These are phyloP conservation scores for Annona cherimola DNA, from an alignment of 164 flowering plant species.

Conservation along the genomic window DNA sequence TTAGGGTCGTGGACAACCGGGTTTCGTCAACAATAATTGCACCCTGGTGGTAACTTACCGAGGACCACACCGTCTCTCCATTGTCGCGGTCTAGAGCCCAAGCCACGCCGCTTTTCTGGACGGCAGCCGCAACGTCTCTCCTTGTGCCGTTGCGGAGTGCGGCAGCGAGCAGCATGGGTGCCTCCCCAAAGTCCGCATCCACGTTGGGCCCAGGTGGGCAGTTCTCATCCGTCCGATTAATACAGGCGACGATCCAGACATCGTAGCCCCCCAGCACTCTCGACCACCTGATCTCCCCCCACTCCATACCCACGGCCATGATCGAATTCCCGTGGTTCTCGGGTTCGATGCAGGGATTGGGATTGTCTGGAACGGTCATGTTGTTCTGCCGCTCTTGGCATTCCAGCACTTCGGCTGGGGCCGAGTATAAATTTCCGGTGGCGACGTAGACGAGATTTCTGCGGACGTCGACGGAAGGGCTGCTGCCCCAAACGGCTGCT, in stretches of 20 bases:
- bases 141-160: constrained; percentile 10
- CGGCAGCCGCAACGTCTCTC: constrained; percentile 44
- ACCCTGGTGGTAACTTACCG: constrained; percentile 29
- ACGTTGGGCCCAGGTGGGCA: background rate
- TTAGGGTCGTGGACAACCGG: no score
- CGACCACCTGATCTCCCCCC: background rate
- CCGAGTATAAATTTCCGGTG: background rate
- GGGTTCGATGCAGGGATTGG: background rate
- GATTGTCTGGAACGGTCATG: background rate
- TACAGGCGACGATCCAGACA: background rate
- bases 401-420: background rate
- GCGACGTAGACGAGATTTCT: background rate
- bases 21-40: no score
- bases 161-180: constrained; percentile 31
- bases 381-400: background rate
- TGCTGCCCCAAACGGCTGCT: constrained; percentile 1
- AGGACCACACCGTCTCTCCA: constrained; percentile 48
- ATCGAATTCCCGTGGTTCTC: background rate
- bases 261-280: background rate
- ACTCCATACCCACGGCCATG: background rate
- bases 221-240: background rate
- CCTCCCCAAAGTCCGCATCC: background rate
- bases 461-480: background rate
- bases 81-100: constrained; percentile 52
- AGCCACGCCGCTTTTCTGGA: constrained; percentile 53